Base-by-base conservation (phyloP, 2,329 filamentous ascomycete species). In the Apiospora kogelbergensis region DNA sequence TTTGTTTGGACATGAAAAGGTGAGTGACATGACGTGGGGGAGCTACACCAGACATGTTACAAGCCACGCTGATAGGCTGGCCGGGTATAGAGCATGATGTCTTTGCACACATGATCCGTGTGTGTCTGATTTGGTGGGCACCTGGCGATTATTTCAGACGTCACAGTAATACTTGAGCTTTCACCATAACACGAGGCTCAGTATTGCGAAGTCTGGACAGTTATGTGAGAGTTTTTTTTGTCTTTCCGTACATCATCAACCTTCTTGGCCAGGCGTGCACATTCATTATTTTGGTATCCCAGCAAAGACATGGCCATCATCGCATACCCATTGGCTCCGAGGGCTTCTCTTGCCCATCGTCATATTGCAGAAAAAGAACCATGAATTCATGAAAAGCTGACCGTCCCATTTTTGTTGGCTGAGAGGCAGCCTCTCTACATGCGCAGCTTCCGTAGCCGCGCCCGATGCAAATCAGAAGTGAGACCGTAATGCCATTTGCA, bases 391-490 rank as follows among this genome's bases (percentile, higher is more conserved):
- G 74, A 78, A 60, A 60, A 80, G 79, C 79, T 78, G 65, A 74
- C 72, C 71, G 73, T 79, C 76, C 77, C 76, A 77, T 75, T 79
- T 71, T 78, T 76, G 72, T 78, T 73, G 73, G 74, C 76, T 76
- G 73, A 76, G 75, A 78, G 77, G 72, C 71, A 73, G 70, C 22
- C 44, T 53, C 76, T 76, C 77, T 76, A 74, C 78, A 77, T 73
- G 68, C 75, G 77, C 76, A 74, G 80, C 81, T 80, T 78, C 78
- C 81, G 74, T 82, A 76, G 79, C 81, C 80, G 80, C 81, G 80
- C 80, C 81, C 79, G 82, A 82, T 82, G 81, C 80, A 83, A 60
- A 82, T 81, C 80, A 81, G 74, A 81, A 83, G 81, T 79, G 81
- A 82, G 81, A 80, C 81, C 81, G 81, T 79, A 60, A 80, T 81